Conservation (phyloP, 805 yeast genomes). For the Candida germanica region DNA sequence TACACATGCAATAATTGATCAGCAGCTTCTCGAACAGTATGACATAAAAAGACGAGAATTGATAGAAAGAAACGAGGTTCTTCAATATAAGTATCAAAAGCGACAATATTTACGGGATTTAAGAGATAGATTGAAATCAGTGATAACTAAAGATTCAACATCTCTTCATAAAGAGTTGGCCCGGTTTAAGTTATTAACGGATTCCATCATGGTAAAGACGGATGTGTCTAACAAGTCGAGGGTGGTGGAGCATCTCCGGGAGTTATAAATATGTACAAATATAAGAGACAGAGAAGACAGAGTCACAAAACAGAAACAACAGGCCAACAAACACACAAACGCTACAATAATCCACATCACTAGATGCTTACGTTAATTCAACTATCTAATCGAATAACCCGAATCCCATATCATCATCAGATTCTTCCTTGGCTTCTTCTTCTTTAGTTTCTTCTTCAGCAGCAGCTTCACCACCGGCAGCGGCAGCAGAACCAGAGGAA, state of each 20-base stretch:
- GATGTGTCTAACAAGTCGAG: constrained; percentile 4
- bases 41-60: constrained; percentile 17
- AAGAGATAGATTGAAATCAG: constrained; percentile 7
- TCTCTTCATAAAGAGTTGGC: constrained; percentile 17
- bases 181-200: constrained; percentile 18
- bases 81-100: constrained; percentile 29
- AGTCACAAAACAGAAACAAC: not conserved
- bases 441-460: constrained; percentile 71
- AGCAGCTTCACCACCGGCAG: constrained; percentile 67
- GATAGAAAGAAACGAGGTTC: constrained; percentile 14
- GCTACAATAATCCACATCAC: too few relatives aligned
- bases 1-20: constrained; percentile 15
- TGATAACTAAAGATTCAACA: constrained; percentile 6
- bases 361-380: not conserved
- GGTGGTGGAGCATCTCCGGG: constrained; percentile 5
- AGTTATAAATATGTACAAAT: not conserved
- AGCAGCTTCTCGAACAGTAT: constrained; percentile 17
- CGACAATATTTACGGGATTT: constrained; percentile 22
- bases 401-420: constrained; percentile 79
- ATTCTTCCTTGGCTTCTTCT: constrained; percentile 61
- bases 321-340: not conserved
- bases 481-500: constrained; percentile 66
- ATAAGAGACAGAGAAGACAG: too few relatives aligned
- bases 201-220: constrained; percentile 10
- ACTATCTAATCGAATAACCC: constrained; percentile 89